Percentiles rank a stretch among this genome's conserved stretches.
Evolutionary conservation across 1,284 basidiomycete species (phyloP).

Genomic region (Erythrobasidium hasegawianum): DNA sequence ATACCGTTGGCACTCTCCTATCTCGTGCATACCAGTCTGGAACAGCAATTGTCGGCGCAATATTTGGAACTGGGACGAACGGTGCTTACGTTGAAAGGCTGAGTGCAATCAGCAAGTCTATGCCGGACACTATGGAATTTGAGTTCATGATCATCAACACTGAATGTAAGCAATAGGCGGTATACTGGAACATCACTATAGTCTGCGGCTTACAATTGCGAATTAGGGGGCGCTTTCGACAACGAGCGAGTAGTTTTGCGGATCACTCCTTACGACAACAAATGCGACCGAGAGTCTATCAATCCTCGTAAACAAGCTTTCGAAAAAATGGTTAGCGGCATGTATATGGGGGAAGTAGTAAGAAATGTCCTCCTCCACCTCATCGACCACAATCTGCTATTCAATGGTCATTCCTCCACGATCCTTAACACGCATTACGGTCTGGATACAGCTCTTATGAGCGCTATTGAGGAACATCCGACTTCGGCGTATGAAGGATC

Average conservation of each 20-base stretch:
- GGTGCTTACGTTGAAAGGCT: slow-evolving; percentile 92
- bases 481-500: slow-evolving; percentile 28
- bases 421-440: slow-evolving; percentile 85
- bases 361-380: slow-evolving; percentile 80
- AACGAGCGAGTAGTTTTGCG: slow-evolving; percentile 84
- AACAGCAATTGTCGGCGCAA: slow-evolving; percentile 81
- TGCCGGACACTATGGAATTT: slow-evolving; percentile 47
- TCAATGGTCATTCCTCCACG: slow-evolving; percentile 69
- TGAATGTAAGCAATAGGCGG: too few species aligned
- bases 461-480: slow-evolving; percentile 63
- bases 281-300: slow-evolving; percentile 86
- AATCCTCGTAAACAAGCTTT: slow-evolving; percentile 91
- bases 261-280: slow-evolving; percentile 87
- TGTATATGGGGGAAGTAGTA: slow-evolving; percentile 95
- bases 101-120: slow-evolving; percentile 74
- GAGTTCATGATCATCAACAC: slow-evolving; percentile 90
- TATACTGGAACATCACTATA: too few species aligned
- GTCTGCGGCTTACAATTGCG: too few species aligned
- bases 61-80: slow-evolving; percentile 93
- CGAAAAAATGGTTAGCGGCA: slow-evolving; percentile 98
- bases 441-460: slow-evolving; percentile 88
- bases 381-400: slow-evolving; percentile 69
- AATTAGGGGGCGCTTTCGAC: slow-evolving; percentile 89
- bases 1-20: slow-evolving; percentile 90
- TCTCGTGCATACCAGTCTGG: slow-evolving; percentile 88